Conservation (phyloP, 83 land plant species). For the Thuja plicata region DNA sequence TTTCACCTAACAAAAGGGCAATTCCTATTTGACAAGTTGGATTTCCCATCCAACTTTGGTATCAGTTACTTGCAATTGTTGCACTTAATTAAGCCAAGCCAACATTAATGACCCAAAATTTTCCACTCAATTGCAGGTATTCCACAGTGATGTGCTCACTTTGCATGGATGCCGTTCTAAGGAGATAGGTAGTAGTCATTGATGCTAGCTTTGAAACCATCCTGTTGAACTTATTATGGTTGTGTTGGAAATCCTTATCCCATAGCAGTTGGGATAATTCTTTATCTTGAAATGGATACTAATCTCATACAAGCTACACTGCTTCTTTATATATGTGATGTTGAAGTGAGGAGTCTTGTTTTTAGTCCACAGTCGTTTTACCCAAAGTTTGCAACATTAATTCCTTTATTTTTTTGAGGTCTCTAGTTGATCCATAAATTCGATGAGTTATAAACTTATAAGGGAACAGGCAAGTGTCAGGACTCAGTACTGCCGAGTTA, state of each 20-base stretch:
- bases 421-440: no score
- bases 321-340: not conserved
- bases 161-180: not conserved
- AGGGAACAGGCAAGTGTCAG: no score
- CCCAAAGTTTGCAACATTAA: no score
- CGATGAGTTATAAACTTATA: no score
- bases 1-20: no score
- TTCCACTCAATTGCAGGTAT: not conserved
- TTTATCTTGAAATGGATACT: not conserved
- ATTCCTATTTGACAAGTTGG: not conserved
- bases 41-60: not conserved
- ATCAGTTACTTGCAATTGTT: not conserved
- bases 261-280: not conserved
- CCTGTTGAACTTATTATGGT: not conserved
- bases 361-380: no score
- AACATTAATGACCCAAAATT: not conserved
- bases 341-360: no score
- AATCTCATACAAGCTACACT: not conserved
- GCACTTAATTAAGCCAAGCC: not conserved
- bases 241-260: not conserved
- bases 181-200: not conserved
- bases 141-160: no score
- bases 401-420: no score
- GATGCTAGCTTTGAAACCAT: not conserved
- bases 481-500: no score